Evolutionary conservation across 345 rosid species (phyloP), one percentile per base, ranked within the genome.

Genomic region (Pseudoturritis turrita): DNA sequence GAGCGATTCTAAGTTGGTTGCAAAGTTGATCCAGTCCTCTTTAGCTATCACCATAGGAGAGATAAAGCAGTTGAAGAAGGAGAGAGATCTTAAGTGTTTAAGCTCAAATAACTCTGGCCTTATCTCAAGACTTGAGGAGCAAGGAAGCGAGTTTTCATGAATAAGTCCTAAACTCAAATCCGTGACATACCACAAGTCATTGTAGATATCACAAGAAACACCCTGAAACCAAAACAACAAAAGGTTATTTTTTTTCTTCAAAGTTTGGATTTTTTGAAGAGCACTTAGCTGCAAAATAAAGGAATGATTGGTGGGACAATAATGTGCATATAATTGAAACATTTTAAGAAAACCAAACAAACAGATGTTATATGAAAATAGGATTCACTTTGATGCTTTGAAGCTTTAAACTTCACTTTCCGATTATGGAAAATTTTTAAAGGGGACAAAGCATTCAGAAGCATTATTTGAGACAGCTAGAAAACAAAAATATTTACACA

Each of bases 171-270:
- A 81, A 80, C 80, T 88, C 56, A 94, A 64, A 61, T 75, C 71
- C 17, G 97, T 91, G 62, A 89, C 88, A 74, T 89, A 91, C 97
- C 96, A 94, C 54, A 74, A 79, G 19, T 85, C 92, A 72, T 77
- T 81, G 73, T 79, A 81, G 31, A 85, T 65, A 80, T 89, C 97
- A 83, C 98, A 94, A n/a, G 96, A 84, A 18, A 89, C 92, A 40
- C 95, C 98, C 98, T 94, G 90, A 51, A 62, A 17, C 39, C 61
- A 70, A 74, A 77, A 74, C 14, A 28, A 15, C 40, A 23, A 21
- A 12, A 11, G 3, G 19, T 46, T n/a, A n/a, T n/a, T 31, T 11
- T 41, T 7, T 41, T 36, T 11, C n/a, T 29, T 62, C 40, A 10
- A 61, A 28, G 9, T 52, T 66, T 71, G 49, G 29, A 69, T 17